These are phyloP conservation scores for Selaginella tamariscina DNA, from an alignment of 75 land plant genomes.

Conservation along the genomic window DNA sequence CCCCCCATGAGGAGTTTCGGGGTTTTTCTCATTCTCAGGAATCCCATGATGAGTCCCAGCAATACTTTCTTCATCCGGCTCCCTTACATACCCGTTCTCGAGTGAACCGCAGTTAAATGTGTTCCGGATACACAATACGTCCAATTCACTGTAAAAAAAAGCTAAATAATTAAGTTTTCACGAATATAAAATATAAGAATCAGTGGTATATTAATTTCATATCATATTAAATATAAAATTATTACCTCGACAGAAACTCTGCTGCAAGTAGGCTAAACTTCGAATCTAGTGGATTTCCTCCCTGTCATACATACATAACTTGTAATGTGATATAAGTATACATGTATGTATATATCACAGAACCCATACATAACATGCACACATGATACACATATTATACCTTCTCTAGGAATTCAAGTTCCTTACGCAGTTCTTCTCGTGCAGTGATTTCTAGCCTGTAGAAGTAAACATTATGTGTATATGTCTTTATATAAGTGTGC, in stretches of 20 bases:
- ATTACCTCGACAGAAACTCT: conserved; percentile 47
- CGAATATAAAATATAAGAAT: no score
- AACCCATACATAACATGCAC: not conserved
- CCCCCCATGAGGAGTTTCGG: not conserved
- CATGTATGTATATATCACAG: not conserved
- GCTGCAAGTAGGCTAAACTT: conserved; percentile 58
- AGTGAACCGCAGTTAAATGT: not conserved
- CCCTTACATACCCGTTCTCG: not conserved
- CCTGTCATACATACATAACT: conserved; percentile 31
- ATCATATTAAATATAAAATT: no score
- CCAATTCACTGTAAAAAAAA: not conserved
- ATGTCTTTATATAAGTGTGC: no score
- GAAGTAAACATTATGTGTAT: not conserved
- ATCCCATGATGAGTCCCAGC: no score
- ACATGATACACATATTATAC: conserved; percentile 25
- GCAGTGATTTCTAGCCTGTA: conserved; percentile 81
- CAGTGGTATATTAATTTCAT: no score
- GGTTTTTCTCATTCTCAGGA: no score
- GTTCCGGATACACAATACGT: not conserved
- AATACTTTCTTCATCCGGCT: no score
- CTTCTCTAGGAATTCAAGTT: conserved; percentile 91
- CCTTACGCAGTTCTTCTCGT: conserved; percentile 82
- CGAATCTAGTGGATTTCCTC: conserved; percentile 90
- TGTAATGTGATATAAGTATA: not conserved
- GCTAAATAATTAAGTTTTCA: no score